phyloP scores from a whole-genome alignment of 2,329 filamentous ascomycete genomes.

The Penicillium occitanis region DNA sequence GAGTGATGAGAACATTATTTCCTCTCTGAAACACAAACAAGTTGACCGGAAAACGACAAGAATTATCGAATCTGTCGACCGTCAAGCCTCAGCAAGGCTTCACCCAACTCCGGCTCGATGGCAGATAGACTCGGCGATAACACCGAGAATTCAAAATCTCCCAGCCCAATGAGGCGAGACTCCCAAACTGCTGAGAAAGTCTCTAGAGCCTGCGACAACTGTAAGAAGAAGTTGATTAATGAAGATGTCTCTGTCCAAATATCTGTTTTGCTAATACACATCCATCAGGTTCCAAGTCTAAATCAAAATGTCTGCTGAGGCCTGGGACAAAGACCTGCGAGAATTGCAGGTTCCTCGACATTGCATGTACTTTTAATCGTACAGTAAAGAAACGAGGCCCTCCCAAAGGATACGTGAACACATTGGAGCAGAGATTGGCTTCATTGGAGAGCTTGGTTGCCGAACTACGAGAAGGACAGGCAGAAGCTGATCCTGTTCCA shows the following conservation, averaged over 20 bases:
- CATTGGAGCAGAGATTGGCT: conserved; percentile 19
- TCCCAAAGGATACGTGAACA: conserved; percentile 22
- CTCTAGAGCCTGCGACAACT: conserved; percentile 21
- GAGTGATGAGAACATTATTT: neutral
- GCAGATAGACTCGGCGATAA: neutral
- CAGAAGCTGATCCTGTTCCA: conserved; percentile 1
- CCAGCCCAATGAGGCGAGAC: conserved; percentile 12
- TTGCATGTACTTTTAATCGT: conserved; percentile 20
- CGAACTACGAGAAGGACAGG: conserved; percentile 11
- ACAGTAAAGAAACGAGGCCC: conserved; percentile 20
- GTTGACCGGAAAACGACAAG: neutral
- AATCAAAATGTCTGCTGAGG: conserved; percentile 21
- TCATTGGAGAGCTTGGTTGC: conserved; percentile 16
- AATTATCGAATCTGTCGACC: neutral
- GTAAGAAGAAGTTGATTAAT: neutral
- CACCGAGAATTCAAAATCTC: conserved; percentile 4
- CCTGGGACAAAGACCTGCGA: conserved; percentile 19
- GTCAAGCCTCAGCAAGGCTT: neutral
- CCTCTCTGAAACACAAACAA: neutral
- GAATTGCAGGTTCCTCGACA: conserved; percentile 20
- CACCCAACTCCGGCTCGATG: neutral
- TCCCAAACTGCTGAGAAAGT: conserved; percentile 21
- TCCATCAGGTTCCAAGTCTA: conserved; percentile 18
- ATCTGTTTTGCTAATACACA: neutral
- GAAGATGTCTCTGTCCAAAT: too few species aligned